Conservation (phyloP, 331 rosid genomes). For the Prunus yedoensis region DNA sequence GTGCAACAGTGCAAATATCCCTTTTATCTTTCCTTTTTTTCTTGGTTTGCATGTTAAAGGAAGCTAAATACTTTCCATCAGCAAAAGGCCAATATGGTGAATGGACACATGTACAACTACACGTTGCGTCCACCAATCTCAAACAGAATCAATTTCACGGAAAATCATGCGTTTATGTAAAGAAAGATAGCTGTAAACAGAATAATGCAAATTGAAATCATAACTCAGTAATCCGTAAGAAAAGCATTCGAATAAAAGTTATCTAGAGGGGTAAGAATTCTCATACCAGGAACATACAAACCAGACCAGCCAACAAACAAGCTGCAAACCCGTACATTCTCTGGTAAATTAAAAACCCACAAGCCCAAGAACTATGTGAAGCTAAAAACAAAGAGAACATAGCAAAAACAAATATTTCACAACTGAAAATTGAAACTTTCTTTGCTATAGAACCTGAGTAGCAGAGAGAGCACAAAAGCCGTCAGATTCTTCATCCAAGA, state of each 20-base stretch:
- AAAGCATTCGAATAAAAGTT: background rate
- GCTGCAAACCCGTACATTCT: constrained; percentile 84
- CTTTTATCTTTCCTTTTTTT: background rate
- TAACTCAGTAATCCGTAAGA: background rate
- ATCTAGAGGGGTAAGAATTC: background rate
- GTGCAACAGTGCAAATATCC: no score
- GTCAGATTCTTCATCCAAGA: constrained; percentile 62
- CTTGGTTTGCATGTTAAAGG: background rate
- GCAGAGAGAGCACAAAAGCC: constrained; percentile 61
- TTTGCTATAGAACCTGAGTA: constrained; percentile 55
- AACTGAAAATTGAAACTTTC: background rate
- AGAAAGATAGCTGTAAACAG: background rate
- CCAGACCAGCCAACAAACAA: constrained; percentile 67
- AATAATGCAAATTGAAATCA: background rate
- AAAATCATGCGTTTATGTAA: background rate
- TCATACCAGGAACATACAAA: constrained; percentile 78
- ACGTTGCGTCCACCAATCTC: background rate
- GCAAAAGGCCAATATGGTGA: background rate
- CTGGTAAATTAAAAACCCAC: constrained; percentile 49
- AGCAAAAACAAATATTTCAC: constrained; percentile 4
- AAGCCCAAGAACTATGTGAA: constrained; percentile 27
- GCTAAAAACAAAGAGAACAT: constrained; percentile 16
- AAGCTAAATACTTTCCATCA: background rate
- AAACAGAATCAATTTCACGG: background rate
- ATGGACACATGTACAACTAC: background rate